A percentile compares a stretch with the other conserved stretches of the same genome.
Evolutionary conservation across 257 asterid genomes (phyloP).

Genomic region (Plantago elongata): DNA sequence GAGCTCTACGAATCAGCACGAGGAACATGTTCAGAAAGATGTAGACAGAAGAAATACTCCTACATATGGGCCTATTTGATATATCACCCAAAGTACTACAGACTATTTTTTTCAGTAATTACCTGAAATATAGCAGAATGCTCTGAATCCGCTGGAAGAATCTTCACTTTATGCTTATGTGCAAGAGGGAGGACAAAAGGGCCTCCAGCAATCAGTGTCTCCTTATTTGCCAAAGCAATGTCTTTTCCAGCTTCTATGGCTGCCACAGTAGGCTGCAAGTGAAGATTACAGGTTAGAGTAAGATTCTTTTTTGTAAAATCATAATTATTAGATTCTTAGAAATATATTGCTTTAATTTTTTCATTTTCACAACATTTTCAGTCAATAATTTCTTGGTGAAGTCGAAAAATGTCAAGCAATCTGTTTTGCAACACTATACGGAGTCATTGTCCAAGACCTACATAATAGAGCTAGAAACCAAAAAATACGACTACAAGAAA

Average conservation of each 20-base stretch:
- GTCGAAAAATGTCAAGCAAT: background rate
- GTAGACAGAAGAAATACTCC: too few species aligned
- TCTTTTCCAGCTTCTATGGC: slow-evolving; percentile 98
- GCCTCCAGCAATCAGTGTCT: slow-evolving; percentile 95
- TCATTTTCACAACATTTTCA: background rate
- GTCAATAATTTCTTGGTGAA: background rate
- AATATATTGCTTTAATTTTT: background rate
- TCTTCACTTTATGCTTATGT: slow-evolving; percentile 86
- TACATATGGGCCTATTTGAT: slow-evolving; percentile 10
- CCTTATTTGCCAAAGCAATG: slow-evolving; percentile 97
- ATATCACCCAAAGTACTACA: background rate
- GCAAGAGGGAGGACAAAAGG: slow-evolving; percentile 99
- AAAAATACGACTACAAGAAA: too few species aligned
- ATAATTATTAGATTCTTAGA: background rate
- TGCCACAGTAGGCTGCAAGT: slow-evolving; percentile 85
- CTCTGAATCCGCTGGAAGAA: slow-evolving; percentile 99
- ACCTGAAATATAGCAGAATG: slow-evolving; percentile 99
- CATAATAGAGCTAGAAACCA: too few species aligned
- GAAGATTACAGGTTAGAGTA: background rate
- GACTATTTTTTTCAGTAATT: slow-evolving; percentile 1
- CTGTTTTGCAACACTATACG: too few species aligned
- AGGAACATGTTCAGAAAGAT: background rate
- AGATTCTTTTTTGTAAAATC: too few species aligned
- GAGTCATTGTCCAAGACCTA: too few species aligned
- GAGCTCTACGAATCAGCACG: slow-evolving; percentile 14